Conservation (phyloP, 2,329 filamentous ascomycete species). For the Dendrostoma leiphaemia region DNA sequence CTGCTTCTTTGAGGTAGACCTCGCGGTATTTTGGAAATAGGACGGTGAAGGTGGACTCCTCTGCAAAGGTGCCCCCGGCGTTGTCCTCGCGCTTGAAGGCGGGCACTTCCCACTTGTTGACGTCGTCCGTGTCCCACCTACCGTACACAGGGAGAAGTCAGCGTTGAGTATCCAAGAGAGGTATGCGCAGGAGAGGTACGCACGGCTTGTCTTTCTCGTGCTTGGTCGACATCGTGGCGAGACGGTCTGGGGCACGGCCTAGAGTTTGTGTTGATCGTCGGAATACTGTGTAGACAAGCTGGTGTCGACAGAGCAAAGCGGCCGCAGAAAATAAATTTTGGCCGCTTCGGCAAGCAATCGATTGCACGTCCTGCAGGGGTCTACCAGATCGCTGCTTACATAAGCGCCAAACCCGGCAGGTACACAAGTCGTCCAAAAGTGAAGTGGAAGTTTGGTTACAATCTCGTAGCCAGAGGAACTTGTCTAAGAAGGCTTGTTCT, state of each 20-base stretch:
- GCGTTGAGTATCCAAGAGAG: neutral
- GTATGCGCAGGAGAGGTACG: neutral
- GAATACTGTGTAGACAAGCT: neutral
- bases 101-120: conserved; percentile 96
- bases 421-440: no score
- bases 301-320: neutral
- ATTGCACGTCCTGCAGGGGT: no score
- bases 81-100: conserved; percentile 86
- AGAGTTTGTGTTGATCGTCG: neutral
- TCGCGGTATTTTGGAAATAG: conserved; percentile 97
- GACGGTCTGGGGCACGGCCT: neutral
- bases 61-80: conserved; percentile 77
- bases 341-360: neutral
- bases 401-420: neutral
- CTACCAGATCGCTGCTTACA: neutral
- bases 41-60: conserved; percentile 86
- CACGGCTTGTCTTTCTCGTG: conserved; percentile 81
- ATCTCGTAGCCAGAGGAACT: no score
- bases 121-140: conserved; percentile 91
- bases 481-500: no score
- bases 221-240: conserved; percentile 71
- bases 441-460: no score
- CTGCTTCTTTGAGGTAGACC: conserved; percentile 81
- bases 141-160: conserved; percentile 2
- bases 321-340: conserved; percentile 3